These are phyloP conservation scores for Amoeboaphelidium occidentale DNA, from an alignment of 371 early-diverging fungal genomes.

Conservation along the genomic window DNA sequence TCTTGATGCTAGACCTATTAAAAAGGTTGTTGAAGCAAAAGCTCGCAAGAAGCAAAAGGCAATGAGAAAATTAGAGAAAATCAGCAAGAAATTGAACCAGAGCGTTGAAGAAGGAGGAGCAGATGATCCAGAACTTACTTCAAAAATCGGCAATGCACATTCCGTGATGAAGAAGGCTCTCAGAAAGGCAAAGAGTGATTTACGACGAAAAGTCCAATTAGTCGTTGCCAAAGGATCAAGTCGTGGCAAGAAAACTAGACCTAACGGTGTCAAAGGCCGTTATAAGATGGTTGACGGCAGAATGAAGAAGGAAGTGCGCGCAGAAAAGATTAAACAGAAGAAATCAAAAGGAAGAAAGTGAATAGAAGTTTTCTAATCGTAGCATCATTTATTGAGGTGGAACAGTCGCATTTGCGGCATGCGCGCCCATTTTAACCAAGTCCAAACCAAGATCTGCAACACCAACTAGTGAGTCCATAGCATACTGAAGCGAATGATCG, in stretches of 20 bases:
- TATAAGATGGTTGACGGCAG: slow-evolving; percentile 76
- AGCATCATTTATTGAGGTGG: too few species aligned
- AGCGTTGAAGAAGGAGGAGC: slow-evolving; percentile 36
- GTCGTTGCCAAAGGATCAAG: slow-evolving; percentile 77
- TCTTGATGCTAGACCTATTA: slow-evolving; percentile 83
- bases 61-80: slow-evolving; percentile 39
- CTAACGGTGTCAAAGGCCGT: slow-evolving; percentile 86
- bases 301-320: slow-evolving; percentile 79
- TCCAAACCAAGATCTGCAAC: too few species aligned
- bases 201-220: slow-evolving; percentile 44
- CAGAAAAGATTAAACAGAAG: slow-evolving; percentile 41
- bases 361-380: neutral
- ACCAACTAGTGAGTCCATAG: too few species aligned
- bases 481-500: too few species aligned
- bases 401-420: too few species aligned
- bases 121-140: slow-evolving; percentile 24
- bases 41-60: slow-evolving; percentile 64
- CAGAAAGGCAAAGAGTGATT: slow-evolving; percentile 31
- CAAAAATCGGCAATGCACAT: slow-evolving; percentile 53
- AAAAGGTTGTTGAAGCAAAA: slow-evolving; percentile 96
- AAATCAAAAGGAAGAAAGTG: slow-evolving; percentile 16
- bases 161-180: slow-evolving; percentile 38
- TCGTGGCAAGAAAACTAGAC: slow-evolving; percentile 69
- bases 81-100: slow-evolving; percentile 63
- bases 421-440: too few species aligned